Percentiles rank a stretch among this genome's conserved stretches.
Conservation (phyloP, 2,329 filamentous ascomycete species). For the Alternaria dauci region DNA sequence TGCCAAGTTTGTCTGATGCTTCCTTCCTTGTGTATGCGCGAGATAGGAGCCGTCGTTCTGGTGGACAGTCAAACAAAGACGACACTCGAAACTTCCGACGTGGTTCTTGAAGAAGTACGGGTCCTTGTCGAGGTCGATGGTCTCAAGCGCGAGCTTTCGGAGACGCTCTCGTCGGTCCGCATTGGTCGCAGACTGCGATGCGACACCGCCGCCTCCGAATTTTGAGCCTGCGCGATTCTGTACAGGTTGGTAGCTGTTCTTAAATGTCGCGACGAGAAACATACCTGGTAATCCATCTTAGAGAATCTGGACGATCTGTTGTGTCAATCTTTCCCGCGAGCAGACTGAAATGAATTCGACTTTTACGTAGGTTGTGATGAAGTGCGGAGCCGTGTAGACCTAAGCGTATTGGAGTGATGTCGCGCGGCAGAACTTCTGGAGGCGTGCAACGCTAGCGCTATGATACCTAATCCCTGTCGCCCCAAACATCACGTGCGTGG, state of each 20-base stretch:
- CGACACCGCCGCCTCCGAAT: constrained; percentile 96
- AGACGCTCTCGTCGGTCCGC: constrained; percentile 97
- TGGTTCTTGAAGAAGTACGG: constrained; percentile 99
- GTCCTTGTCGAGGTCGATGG: constrained; percentile 98
- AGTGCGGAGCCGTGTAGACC: constrained; percentile 1
- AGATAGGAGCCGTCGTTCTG: constrained; percentile 99
- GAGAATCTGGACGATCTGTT: constrained; percentile 1
- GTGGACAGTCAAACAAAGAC: constrained; percentile 95
- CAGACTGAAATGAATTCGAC: neutral
- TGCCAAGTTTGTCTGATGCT: constrained; percentile 98
- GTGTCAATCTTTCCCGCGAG: constrained; percentile 4
- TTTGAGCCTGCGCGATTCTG: constrained; percentile 96
- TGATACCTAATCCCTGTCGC: constrained; percentile 10
- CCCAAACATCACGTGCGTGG: constrained; percentile 14
- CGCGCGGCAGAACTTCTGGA: constrained; percentile 31
- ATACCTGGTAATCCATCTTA: constrained; percentile 62
- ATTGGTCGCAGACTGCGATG: constrained; percentile 91
- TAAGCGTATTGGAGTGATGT: constrained; percentile 21
- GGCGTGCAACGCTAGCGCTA: constrained; percentile 30
- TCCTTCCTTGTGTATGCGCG: constrained; percentile 96
- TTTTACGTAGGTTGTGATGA: constrained; percentile 1
- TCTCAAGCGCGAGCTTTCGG: constrained; percentile 96
- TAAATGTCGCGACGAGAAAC: constrained; percentile 8
- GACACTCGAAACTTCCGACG: constrained; percentile 96
- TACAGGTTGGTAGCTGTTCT: constrained; percentile 24